A percentile compares a stretch with the other conserved stretches of the same genome.
Evolutionary conservation across 208 protist species (phyloP).

Genomic region (Acanthamoeba castellanii): DNA sequence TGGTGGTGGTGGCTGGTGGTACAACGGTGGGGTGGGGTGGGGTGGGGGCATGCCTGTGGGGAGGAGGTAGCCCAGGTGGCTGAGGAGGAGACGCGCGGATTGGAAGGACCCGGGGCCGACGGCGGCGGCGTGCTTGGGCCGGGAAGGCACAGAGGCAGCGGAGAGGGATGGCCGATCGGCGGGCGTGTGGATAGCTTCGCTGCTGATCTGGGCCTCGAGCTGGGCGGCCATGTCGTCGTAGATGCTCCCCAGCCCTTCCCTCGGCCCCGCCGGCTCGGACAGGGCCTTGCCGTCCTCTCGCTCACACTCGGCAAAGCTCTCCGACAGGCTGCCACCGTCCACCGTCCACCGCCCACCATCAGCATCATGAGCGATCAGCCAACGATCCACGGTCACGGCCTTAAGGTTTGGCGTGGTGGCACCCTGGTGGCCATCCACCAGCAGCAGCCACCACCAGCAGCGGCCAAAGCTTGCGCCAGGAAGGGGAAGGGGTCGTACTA

Average conservation of each 20-base stretch:
- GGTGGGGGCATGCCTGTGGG: not conserved
- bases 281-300: conserved; percentile 3
- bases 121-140: not conserved
- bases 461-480: too few relatives aligned
- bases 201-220: not conserved
- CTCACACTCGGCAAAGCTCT: conserved; percentile 19
- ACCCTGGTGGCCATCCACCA: too few relatives aligned
- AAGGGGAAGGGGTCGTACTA: not conserved
- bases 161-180: not conserved
- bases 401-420: too few relatives aligned
- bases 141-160: not conserved
- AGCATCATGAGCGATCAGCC: not conserved
- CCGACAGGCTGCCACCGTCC: not conserved
- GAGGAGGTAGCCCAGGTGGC: not conserved
- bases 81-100: not conserved
- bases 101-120: not conserved
- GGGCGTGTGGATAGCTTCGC: not conserved
- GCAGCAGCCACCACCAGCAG: too few relatives aligned
- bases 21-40: too few relatives aligned
- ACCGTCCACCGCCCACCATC: not conserved
- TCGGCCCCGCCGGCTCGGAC: not conserved
- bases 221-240: not conserved
- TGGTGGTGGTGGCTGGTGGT: too few relatives aligned
- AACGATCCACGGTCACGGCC: too few relatives aligned
- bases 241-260: not conserved